Percentiles rank a stretch among this genome's conserved stretches.
phyloP scores from a whole-genome alignment of 768 basidiomycete species.

The button mushroom (Agaricus bisporus) region DNA sequence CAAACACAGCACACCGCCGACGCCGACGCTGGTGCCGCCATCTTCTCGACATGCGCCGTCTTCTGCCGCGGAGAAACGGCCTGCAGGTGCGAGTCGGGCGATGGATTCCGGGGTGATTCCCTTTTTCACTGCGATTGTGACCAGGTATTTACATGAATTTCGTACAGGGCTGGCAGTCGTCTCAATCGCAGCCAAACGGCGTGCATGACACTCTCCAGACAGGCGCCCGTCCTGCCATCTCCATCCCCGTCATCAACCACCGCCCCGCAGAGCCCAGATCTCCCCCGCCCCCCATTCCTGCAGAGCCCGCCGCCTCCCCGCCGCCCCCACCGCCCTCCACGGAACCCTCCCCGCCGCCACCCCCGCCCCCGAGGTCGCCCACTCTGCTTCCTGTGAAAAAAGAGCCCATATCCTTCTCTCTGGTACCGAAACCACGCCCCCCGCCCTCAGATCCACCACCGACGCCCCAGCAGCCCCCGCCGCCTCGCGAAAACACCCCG shows the following conservation, averaged over 20 bases:
- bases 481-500: conserved; percentile 9
- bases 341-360: conserved; percentile 21
- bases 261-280: conserved; percentile 25
- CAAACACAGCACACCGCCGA: conserved; percentile 22
- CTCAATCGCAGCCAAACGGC: conserved; percentile 22
- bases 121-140: conserved; percentile 14
- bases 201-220: conserved; percentile 20
- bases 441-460: conserved; percentile 18
- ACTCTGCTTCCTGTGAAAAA: conserved; percentile 29
- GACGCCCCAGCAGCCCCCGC: conserved; percentile 10
- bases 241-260: conserved; percentile 22
- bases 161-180: conserved; percentile 22
- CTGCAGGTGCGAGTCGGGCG: conserved; percentile 16
- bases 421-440: conserved; percentile 21
- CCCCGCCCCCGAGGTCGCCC: conserved; percentile 26
- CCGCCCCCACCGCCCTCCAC: conserved; percentile 16
- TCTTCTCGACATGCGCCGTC: conserved; percentile 26
- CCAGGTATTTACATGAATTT: conserved; percentile 16
- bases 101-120: conserved; percentile 19
- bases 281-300: conserved; percentile 20
- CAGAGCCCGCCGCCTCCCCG: conserved; percentile 15
- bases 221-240: conserved; percentile 24
- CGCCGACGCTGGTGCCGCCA: conserved; percentile 17
- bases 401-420: conserved; percentile 25
- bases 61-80: conserved; percentile 31